Evolutionary conservation across 805 yeast genomes (phyloP).

Genomic region (Jamesozyma gamospora): DNA sequence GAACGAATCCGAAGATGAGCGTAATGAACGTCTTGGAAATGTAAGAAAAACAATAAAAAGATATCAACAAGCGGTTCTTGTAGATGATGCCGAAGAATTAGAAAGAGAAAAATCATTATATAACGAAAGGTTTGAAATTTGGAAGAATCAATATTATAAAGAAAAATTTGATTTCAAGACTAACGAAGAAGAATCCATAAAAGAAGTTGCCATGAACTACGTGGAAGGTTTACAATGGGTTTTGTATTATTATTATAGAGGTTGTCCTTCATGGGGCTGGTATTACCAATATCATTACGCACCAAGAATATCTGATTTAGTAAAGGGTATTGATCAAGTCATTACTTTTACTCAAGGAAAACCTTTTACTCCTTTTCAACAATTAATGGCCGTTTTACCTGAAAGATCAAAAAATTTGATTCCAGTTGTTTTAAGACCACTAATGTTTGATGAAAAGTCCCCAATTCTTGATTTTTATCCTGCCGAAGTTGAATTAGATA

Average conservation of each 20-base stretch:
- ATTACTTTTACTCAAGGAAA: conserved; percentile 55
- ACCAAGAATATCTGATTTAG: conserved; percentile 85
- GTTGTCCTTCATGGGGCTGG: conserved; percentile 96
- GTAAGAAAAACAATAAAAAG: conserved; percentile 47
- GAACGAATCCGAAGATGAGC: conserved; percentile 57
- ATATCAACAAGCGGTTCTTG: conserved; percentile 50
- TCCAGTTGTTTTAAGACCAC: conserved; percentile 64
- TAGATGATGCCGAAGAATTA: conserved; percentile 47
- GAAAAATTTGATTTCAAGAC: conserved; percentile 58
- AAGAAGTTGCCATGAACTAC: conserved; percentile 65
- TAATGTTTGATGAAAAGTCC: conserved; percentile 79
- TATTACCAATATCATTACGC: conserved; percentile 82
- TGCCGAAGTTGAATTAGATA: conserved; percentile 71
- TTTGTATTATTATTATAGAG: conserved; percentile 77
- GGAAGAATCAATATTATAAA: conserved; percentile 82
- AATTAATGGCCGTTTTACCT: conserved; percentile 94
- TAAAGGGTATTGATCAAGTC: conserved; percentile 55
- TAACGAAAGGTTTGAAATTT: conserved; percentile 59
- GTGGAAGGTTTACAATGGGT: conserved; percentile 98
- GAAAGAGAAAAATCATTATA: conserved; percentile 51
- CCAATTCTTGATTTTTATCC: conserved; percentile 91
- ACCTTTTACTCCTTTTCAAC: conserved; percentile 91
- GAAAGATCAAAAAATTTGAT: conserved; percentile 76
- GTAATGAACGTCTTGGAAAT: conserved; percentile 40
- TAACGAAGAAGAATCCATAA: conserved; percentile 40